Conservation (phyloP, 768 basidiomycete species). For the Pleurotus citrinopileatus region DNA sequence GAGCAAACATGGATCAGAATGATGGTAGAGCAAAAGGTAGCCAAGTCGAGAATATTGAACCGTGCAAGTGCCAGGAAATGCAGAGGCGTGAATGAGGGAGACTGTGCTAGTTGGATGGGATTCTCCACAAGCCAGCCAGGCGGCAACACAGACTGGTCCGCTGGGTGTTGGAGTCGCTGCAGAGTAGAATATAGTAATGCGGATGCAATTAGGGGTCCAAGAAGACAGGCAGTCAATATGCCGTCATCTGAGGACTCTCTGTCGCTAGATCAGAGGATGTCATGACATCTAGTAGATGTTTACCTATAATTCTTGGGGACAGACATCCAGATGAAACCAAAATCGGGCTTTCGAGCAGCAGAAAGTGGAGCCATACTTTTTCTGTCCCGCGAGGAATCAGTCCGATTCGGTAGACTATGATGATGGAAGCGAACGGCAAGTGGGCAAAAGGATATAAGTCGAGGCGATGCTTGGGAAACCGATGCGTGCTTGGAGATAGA, state of each 20-base stretch:
- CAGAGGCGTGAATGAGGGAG: conserved; percentile 38
- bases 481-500: conserved; percentile 30
- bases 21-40: conserved; percentile 78
- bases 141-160: conserved; percentile 39
- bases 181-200: conserved; percentile 60
- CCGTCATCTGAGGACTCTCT: conserved; percentile 88
- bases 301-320: conserved; percentile 86
- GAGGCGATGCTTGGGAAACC: conserved; percentile 14
- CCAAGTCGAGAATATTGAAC: conserved; percentile 72
- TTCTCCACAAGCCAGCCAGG: conserved; percentile 76
- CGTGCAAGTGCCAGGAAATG: conserved; percentile 65
- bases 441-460: conserved; percentile 15
- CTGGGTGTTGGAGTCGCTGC: conserved; percentile 24
- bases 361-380: conserved; percentile 25
- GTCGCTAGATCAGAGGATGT: conserved; percentile 11
- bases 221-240: conserved; percentile 75
- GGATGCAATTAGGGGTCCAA: conserved; percentile 77
- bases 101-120: conserved; percentile 52
- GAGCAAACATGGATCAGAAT: conserved; percentile 76
- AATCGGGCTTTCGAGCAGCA: conserved; percentile 39
- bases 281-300: conserved; percentile 10
- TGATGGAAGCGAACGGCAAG: conserved; percentile 17
- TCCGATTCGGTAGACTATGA: conserved; percentile 22
- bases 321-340: conserved; percentile 86
- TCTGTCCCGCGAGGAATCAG: conserved; percentile 46